These are phyloP conservation scores for Meredithiella fracta DNA, from an alignment of 2,329 filamentous ascomycete species.

Conservation along the genomic window DNA sequence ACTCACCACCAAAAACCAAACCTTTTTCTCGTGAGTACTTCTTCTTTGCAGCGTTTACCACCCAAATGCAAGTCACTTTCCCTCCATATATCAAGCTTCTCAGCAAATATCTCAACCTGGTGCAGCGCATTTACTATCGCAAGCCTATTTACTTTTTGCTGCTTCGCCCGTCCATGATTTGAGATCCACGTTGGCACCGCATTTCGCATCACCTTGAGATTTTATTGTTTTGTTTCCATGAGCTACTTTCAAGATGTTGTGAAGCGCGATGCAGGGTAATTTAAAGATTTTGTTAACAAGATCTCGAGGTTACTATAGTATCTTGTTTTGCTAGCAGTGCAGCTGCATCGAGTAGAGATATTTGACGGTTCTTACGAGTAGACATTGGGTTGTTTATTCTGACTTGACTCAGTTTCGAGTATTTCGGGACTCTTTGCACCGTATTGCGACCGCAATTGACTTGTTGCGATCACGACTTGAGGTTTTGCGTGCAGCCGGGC, in stretches of 20 bases:
- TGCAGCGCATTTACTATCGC: constrained; percentile 2
- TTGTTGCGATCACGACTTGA: not conserved
- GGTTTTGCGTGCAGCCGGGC: not conserved
- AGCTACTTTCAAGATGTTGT: not conserved
- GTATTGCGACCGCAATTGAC: not conserved
- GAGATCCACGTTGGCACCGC: not conserved
- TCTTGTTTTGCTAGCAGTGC: no score
- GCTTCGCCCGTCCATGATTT: constrained; percentile 17
- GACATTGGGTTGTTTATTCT: no score
- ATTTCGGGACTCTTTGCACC: not conserved
- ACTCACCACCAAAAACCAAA: constrained; percentile 31
- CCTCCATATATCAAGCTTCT: not conserved
- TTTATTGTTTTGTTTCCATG: not conserved
- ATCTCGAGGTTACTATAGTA: no score
- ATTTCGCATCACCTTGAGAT: not conserved
- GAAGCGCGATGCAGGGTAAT: no score
- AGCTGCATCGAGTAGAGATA: no score
- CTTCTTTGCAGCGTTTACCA: constrained; percentile 19
- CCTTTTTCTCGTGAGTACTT: constrained; percentile 34
- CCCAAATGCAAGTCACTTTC: constrained; percentile 18
- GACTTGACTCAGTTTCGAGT: no score
- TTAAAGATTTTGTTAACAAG: no score
- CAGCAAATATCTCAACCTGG: not conserved
- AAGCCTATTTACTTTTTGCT: not conserved
- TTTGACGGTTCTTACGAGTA: no score